A percentile compares a stretch with the other conserved stretches of the same genome.
phyloP scores from a whole-genome alignment of 2,329 filamentous ascomycete species.

The Lecanicillium sp. region DNA sequence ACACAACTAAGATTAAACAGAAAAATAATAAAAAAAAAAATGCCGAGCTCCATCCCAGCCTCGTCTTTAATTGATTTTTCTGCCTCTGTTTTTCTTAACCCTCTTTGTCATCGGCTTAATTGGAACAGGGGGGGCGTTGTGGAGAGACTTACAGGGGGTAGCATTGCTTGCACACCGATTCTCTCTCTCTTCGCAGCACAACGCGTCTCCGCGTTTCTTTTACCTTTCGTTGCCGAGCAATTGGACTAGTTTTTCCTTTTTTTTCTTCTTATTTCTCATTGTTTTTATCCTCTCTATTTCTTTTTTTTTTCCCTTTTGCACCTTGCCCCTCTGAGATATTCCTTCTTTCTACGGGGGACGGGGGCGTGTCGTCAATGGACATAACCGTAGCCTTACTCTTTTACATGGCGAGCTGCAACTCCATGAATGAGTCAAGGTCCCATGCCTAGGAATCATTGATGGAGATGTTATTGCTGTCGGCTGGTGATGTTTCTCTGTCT shows the following conservation, averaged over 20 bases:
- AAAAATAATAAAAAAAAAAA: not conserved
- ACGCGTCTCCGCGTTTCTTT: not conserved
- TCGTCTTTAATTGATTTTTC: constrained; percentile 5
- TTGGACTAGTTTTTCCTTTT: not conserved
- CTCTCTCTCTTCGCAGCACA: not conserved
- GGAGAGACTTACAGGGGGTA: not conserved
- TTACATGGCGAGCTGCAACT: too few relatives aligned
- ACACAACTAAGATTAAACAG: not conserved
- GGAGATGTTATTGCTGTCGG: too few relatives aligned
- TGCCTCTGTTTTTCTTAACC: not conserved
- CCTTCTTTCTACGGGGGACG: too few relatives aligned
- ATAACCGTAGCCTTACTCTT: too few relatives aligned
- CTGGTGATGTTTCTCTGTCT: too few relatives aligned
- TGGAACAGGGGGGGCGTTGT: not conserved
- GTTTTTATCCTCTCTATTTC: too few relatives aligned
- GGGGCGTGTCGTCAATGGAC: too few relatives aligned
- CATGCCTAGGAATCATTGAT: too few relatives aligned
- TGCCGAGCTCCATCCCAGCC: constrained; percentile 2
- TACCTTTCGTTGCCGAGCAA: not conserved
- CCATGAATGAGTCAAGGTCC: too few relatives aligned
- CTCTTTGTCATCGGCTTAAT: too few relatives aligned
- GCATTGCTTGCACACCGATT: not conserved
- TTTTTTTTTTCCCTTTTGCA: too few relatives aligned
- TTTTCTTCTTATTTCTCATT: not conserved
- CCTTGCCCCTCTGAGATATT: too few relatives aligned